phyloP scores from a whole-genome alignment of 192 early-diverging fungal species.

The Rhizoclosmatium globosum region DNA sequence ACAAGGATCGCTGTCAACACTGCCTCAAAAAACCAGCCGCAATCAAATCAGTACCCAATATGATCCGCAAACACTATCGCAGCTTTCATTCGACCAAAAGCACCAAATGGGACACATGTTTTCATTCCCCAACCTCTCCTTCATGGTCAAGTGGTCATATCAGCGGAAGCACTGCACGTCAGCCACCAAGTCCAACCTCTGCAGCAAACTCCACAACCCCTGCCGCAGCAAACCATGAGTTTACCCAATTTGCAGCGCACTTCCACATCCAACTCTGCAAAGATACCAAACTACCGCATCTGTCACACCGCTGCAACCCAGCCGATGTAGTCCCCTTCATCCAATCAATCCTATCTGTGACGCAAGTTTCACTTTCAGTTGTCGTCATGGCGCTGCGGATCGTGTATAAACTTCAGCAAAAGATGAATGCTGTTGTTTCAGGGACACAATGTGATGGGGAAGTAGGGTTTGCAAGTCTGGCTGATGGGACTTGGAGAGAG shows the following conservation, averaged over 20 bases:
- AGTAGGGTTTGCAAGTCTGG: neutral
- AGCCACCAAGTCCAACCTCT: neutral
- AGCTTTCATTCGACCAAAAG: neutral
- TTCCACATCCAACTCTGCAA: neutral
- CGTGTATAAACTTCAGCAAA: slow-evolving; percentile 10
- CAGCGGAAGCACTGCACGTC: neutral
- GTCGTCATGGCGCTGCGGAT: slow-evolving; percentile 15
- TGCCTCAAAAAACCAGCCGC: too few species aligned
- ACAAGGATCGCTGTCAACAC: too few species aligned
- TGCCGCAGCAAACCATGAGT: slow-evolving; percentile 4
- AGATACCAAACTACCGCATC: neutral
- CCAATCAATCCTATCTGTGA: neutral
- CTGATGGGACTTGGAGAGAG: neutral
- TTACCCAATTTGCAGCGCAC: slow-evolving; percentile 14
- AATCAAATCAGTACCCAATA: too few species aligned
- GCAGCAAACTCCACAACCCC: slow-evolving; percentile 7
- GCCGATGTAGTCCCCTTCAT: neutral
- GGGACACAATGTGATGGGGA: neutral
- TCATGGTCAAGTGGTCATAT: too few species aligned
- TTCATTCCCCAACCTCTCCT: slow-evolving; percentile 3
- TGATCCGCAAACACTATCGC: too few species aligned
- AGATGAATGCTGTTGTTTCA: neutral
- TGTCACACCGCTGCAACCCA: neutral
- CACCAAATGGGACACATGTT: too few species aligned
- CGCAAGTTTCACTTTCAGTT: slow-evolving; percentile 20